phyloP scores from a whole-genome alignment of 2,329 filamentous ascomycete genomes.

The Neocatenulostroma microsporum region DNA sequence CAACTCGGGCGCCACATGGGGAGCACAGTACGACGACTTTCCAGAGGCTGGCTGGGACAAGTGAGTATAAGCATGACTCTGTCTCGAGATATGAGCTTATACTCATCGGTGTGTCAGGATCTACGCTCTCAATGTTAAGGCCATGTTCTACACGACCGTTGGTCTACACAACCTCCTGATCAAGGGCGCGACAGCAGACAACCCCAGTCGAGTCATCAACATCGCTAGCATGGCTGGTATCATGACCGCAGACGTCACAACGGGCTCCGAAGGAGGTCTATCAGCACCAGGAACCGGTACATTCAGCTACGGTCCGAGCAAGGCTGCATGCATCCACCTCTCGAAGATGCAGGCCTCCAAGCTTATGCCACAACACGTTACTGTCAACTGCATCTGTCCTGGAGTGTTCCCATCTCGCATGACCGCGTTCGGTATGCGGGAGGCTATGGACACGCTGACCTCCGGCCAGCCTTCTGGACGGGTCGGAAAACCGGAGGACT shows the following conservation, averaged over 20 bases:
- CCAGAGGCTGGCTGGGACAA: slow-evolving; percentile 52
- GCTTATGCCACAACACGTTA: slow-evolving; percentile 45
- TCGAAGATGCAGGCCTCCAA: slow-evolving; percentile 48
- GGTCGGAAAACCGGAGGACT: slow-evolving; percentile 42
- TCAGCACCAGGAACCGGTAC: slow-evolving; percentile 37
- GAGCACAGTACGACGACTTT: slow-evolving; percentile 51
- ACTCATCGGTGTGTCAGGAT: too few species aligned
- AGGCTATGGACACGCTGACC: slow-evolving; percentile 43
- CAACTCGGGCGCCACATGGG: slow-evolving; percentile 41
- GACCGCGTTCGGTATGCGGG: slow-evolving; percentile 43
- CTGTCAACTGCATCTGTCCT: slow-evolving; percentile 51
- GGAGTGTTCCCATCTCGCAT: slow-evolving; percentile 51
- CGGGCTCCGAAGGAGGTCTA: slow-evolving; percentile 42
- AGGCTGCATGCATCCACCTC: slow-evolving; percentile 48
- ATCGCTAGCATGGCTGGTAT: slow-evolving; percentile 40
- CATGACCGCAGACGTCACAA: slow-evolving; percentile 40
- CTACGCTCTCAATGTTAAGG: slow-evolving; percentile 26
- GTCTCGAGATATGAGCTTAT: too few species aligned
- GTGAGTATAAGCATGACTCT: too few species aligned
- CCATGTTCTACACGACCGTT: slow-evolving; percentile 41
- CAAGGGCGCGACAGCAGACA: slow-evolving; percentile 34
- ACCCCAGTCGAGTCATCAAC: slow-evolving; percentile 40
- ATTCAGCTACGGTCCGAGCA: slow-evolving; percentile 42
- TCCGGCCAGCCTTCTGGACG: slow-evolving; percentile 40
- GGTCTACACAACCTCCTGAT: slow-evolving; percentile 38